Conservation (phyloP, 2,329 filamentous ascomycete species). For the Trichoderma sp. region DNA sequence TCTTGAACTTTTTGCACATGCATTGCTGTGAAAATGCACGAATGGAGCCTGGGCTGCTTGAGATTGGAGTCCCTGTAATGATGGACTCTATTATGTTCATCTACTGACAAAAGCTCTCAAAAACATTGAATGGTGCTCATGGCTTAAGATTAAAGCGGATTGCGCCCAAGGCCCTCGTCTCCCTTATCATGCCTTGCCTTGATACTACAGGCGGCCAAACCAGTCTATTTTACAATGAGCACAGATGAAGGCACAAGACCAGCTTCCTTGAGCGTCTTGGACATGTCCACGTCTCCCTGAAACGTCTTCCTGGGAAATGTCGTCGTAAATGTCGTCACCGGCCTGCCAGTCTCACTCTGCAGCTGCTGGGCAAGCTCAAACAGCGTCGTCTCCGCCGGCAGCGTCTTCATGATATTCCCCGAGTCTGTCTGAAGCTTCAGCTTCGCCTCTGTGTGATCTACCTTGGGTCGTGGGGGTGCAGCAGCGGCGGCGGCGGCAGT, state of each 20-base stretch:
- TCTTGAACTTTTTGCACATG: not conserved
- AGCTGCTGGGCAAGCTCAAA: constrained; percentile 86
- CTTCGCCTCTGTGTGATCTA: constrained; percentile 75
- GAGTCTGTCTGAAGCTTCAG: constrained; percentile 71
- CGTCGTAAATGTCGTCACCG: constrained; percentile 74
- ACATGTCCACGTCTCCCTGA: constrained; percentile 67
- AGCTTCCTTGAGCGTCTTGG: constrained; percentile 87
- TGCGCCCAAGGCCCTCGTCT: not conserved
- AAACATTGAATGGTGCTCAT: not conserved
- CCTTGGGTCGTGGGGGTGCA: constrained; percentile 57
- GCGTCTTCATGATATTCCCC: constrained; percentile 81
- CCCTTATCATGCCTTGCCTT: not conserved
- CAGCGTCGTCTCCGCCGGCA: constrained; percentile 83
- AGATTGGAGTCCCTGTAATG: not conserved
- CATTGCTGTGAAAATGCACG: constrained; percentile 14
- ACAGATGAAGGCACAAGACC: constrained; percentile 89
- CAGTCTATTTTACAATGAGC: constrained; percentile 63
- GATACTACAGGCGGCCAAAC: not conserved
- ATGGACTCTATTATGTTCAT: constrained; percentile 5
- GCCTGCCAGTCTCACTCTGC: constrained; percentile 64
- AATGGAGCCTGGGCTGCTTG: not conserved
- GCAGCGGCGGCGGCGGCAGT: constrained; percentile 47
- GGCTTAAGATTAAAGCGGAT: not conserved
- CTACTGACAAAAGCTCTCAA: not conserved
- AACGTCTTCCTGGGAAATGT: constrained; percentile 87